Evolutionary conservation across 2,329 filamentous ascomycete species (phyloP).

Genomic region (Dactylonectria estremocensis): DNA sequence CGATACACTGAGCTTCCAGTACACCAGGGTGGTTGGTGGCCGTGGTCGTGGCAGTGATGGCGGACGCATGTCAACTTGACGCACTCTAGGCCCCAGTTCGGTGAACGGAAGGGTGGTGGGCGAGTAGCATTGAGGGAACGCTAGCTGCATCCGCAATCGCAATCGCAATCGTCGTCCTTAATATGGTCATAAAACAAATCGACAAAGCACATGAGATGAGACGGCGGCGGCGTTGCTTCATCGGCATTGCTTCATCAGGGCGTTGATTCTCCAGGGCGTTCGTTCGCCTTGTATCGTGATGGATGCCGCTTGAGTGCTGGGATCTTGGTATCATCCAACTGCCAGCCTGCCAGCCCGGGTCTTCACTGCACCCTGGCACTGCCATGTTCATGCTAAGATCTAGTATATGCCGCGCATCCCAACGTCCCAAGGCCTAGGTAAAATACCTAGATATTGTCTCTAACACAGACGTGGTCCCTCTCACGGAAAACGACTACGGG

Average conservation of each 20-base stretch:
- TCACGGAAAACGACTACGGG: neutral
- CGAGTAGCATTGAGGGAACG: slow-evolving; percentile 9
- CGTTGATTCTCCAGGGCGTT: too few species aligned
- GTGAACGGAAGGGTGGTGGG: slow-evolving; percentile 5
- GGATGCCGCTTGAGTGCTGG: neutral
- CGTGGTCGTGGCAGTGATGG: slow-evolving; percentile 4
- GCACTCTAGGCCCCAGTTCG: slow-evolving; percentile 4
- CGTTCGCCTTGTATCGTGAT: neutral
- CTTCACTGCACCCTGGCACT: slow-evolving; percentile 8
- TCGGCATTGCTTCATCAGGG: too few species aligned
- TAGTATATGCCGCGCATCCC: slow-evolving; percentile 16
- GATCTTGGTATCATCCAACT: slow-evolving; percentile 8
- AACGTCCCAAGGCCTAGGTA: slow-evolving; percentile 11
- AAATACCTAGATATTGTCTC: neutral
- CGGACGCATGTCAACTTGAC: slow-evolving; percentile 19
- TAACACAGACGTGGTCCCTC: neutral
- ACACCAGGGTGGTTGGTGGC: slow-evolving; percentile 15
- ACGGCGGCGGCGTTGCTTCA: slow-evolving; percentile 12
- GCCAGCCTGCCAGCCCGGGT: slow-evolving; percentile 6
- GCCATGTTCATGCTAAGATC: slow-evolving; percentile 17
- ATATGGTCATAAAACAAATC: neutral
- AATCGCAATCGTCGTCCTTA: neutral
- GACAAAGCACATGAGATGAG: slow-evolving; percentile 15
- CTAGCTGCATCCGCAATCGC: neutral
- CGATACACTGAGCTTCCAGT: slow-evolving; percentile 12